These are phyloP conservation scores for Eremomyces bilateralis DNA, from an alignment of 495 filamentous ascomycete genomes.

Conservation along the genomic window DNA sequence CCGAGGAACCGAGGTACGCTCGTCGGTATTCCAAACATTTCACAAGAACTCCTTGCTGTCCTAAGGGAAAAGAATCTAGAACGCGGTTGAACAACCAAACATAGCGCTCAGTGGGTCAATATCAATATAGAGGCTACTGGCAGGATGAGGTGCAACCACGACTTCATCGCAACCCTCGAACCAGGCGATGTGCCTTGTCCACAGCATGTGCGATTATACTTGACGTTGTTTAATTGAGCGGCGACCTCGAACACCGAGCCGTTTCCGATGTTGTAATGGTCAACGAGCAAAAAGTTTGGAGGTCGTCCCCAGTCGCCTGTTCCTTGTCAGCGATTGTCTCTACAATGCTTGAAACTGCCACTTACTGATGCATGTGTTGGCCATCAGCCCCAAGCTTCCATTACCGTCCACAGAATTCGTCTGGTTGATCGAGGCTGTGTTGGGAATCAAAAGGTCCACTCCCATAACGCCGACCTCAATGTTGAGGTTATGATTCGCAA, in stretches of 20 bases:
- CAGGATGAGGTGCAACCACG: too few relatives aligned
- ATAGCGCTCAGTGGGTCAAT: too few relatives aligned
- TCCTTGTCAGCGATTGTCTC: constrained; percentile 1
- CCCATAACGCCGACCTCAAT: constrained; percentile 41
- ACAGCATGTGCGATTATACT: constrained; percentile 56
- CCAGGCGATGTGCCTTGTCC: too few relatives aligned
- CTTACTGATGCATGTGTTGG: constrained; percentile 43
- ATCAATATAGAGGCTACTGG: too few relatives aligned
- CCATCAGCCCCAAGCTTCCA: constrained; percentile 52
- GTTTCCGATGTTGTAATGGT: constrained; percentile 57
- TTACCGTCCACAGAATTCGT: constrained; percentile 46
- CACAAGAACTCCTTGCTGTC: too few relatives aligned
- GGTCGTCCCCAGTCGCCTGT: constrained; percentile 39
- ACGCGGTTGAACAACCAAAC: too few relatives aligned
- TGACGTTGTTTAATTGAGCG: constrained; percentile 66
- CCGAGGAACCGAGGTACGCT: too few relatives aligned
- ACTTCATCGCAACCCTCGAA: too few relatives aligned
- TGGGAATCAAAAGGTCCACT: constrained; percentile 47
- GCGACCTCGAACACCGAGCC: constrained; percentile 89
- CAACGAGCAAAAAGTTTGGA: constrained; percentile 75
- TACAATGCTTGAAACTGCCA: constrained; percentile 1
- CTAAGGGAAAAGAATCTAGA: too few relatives aligned
- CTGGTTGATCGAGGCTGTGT: constrained; percentile 36
- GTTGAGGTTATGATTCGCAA: constrained; percentile 89
- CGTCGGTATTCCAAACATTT: too few relatives aligned